These are phyloP conservation scores for Crataegus laevigata DNA, from an alignment of 306 rosid genomes.

Conservation along the genomic window DNA sequence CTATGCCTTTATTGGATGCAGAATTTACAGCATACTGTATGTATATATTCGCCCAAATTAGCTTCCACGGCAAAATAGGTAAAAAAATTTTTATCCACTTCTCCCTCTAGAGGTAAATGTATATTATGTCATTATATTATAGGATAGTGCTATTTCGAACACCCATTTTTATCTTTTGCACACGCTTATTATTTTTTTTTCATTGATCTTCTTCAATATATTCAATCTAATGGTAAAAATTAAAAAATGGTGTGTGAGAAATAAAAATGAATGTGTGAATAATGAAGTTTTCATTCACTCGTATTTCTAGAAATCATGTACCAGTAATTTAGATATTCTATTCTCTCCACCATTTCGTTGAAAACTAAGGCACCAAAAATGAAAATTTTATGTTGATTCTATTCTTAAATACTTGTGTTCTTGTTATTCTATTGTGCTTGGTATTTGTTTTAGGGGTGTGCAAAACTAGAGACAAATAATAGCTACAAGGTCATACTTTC, in stretches of 20 bases:
- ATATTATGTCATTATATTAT: background rate
- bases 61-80: background rate
- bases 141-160: too few species aligned
- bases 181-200: too few species aligned
- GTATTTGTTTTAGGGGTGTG: background rate
- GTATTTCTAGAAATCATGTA: background rate
- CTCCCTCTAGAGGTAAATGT: background rate
- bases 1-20: background rate
- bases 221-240: too few species aligned
- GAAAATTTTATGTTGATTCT: too few species aligned
- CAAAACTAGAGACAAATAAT: too few species aligned
- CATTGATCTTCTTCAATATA: too few species aligned
- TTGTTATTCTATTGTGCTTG: background rate
- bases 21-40: background rate
- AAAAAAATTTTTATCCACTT: background rate
- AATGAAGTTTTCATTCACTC: background rate
- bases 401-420: background rate
- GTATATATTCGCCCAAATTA: too few species aligned
- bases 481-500: background rate
- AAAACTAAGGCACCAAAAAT: background rate
- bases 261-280: too few species aligned
- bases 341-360: background rate
- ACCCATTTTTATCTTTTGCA: too few species aligned
- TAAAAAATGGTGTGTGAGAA: fast-evolving
- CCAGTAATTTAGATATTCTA: too few species aligned